phyloP scores from a whole-genome alignment of 1,284 basidiomycete genomes.

The Austroboletus olivaceoglutinosus region DNA sequence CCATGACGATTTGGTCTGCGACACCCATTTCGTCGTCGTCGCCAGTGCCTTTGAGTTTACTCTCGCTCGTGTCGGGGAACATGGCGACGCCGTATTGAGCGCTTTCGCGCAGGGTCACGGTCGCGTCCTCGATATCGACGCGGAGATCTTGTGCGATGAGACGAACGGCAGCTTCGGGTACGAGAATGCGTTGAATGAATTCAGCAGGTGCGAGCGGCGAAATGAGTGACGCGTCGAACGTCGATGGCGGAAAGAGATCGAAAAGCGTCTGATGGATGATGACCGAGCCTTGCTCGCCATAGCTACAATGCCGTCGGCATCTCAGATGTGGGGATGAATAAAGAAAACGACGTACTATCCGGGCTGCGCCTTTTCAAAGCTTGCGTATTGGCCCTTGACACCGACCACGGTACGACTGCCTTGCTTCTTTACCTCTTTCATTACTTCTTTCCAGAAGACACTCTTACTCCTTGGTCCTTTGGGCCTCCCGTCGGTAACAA shows the following conservation, averaged over 20 bases:
- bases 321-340: background rate
- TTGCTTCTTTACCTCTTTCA: conserved; percentile 57
- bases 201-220: conserved; percentile 64
- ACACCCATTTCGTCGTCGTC: conserved; percentile 41
- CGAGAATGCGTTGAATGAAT: conserved; percentile 69
- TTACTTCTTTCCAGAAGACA: conserved; percentile 66
- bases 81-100: conserved; percentile 74
- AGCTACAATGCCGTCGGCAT: conserved; percentile 42
- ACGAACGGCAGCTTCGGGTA: conserved; percentile 71
- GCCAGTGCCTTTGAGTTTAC: conserved; percentile 37
- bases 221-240: conserved; percentile 50
- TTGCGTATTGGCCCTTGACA: conserved; percentile 68
- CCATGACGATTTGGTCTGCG: conserved; percentile 61
- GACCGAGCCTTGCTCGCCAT: conserved; percentile 74
- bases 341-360: conserved; percentile 64
- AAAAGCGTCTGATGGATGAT: conserved; percentile 76
- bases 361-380: conserved; percentile 73
- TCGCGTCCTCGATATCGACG: conserved; percentile 45
- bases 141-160: conserved; percentile 69
- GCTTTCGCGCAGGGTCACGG: conserved; percentile 66
- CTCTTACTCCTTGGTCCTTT: conserved; percentile 48
- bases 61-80: conserved; percentile 63
- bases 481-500: conserved; percentile 8
- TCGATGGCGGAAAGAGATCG: conserved; percentile 64
- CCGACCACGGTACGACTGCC: conserved; percentile 64